These are phyloP conservation scores for Candida takata DNA, from an alignment of 805 yeast genomes.

Conservation along the genomic window DNA sequence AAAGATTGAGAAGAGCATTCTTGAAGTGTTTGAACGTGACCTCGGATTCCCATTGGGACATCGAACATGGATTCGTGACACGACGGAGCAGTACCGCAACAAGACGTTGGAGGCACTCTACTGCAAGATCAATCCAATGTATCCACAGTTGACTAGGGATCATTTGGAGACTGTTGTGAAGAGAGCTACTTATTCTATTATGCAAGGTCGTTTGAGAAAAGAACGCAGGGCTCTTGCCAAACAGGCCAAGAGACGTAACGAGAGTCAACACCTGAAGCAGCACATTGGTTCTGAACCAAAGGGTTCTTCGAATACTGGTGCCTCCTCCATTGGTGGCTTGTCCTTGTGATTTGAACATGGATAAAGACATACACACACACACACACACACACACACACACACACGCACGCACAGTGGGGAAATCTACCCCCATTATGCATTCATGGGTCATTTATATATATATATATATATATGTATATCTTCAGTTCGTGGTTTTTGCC, in stretches of 20 bases:
- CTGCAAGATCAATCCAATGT: constrained; percentile 21
- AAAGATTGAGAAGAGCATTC: constrained; percentile 44
- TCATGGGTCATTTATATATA: too few species aligned
- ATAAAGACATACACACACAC: too few species aligned
- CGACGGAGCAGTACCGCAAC: constrained; percentile 45
- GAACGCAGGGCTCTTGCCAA: constrained; percentile 49
- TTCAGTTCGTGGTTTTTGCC: too few species aligned
- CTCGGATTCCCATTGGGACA: constrained; percentile 70
- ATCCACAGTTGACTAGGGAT: constrained; percentile 21
- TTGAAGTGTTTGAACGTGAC: constrained; percentile 45
- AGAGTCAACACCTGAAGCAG: too few species aligned
- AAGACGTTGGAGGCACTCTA: constrained; percentile 42
- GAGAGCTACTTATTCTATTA: constrained; percentile 72
- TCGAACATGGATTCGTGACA: constrained; percentile 81
- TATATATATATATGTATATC: too few species aligned
- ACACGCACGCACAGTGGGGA: too few species aligned
- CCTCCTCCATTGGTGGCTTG: too few species aligned
- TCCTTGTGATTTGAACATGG: too few species aligned
- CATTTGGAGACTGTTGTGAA: constrained; percentile 67
- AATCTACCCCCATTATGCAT: too few species aligned
- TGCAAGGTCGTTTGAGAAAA: constrained; percentile 71
- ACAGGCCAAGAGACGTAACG: constrained; percentile 2
- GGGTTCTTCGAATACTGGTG: too few species aligned
- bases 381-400: too few species aligned
- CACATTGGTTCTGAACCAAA: too few species aligned